These are phyloP conservation scores for Fistulina hepatica DNA, from an alignment of 1,284 basidiomycete species.

Conservation along the genomic window DNA sequence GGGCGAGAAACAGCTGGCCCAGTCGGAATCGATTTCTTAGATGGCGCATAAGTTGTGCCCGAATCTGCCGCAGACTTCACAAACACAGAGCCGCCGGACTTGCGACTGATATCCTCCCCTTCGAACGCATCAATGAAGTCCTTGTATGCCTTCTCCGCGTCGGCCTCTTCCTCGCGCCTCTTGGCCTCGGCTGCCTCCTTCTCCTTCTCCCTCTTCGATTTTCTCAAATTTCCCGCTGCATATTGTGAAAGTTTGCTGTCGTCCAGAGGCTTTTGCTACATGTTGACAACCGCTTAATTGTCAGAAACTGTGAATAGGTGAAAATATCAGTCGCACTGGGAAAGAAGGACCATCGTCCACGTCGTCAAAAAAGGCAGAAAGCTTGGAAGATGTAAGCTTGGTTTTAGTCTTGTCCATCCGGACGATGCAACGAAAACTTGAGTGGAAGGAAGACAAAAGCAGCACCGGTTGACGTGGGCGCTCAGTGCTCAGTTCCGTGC, in stretches of 20 bases:
- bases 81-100: constrained; percentile 52
- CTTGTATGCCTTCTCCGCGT: constrained; percentile 68
- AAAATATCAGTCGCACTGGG: constrained; percentile 74
- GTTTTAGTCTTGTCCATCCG: no score
- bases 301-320: constrained; percentile 43
- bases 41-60: constrained; percentile 37
- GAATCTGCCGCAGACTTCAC: constrained; percentile 66
- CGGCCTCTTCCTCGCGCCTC: constrained; percentile 72
- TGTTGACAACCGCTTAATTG: constrained; percentile 40
- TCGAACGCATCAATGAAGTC: constrained; percentile 86
- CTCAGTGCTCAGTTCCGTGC: no score
- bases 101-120: constrained; percentile 46
- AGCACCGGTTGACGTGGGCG: no score
- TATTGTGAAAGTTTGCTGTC: constrained; percentile 70
- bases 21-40: constrained; percentile 22
- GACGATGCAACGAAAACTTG: no score
- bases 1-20: constrained; percentile 12
- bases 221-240: constrained; percentile 60
- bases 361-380: constrained; percentile 64
- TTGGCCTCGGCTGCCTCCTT: constrained; percentile 83
- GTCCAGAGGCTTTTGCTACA: constrained; percentile 67
- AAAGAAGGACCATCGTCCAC: constrained; percentile 74
- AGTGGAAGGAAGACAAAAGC: no score
- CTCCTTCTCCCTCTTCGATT: constrained; percentile 77
- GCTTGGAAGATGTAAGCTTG: constrained; percentile 17